Percentiles rank a stretch among this genome's conserved stretches.
These are phyloP conservation scores for Pleomassaria siparia DNA, from an alignment of 2,329 filamentous ascomycete species.

Conservation along the genomic window DNA sequence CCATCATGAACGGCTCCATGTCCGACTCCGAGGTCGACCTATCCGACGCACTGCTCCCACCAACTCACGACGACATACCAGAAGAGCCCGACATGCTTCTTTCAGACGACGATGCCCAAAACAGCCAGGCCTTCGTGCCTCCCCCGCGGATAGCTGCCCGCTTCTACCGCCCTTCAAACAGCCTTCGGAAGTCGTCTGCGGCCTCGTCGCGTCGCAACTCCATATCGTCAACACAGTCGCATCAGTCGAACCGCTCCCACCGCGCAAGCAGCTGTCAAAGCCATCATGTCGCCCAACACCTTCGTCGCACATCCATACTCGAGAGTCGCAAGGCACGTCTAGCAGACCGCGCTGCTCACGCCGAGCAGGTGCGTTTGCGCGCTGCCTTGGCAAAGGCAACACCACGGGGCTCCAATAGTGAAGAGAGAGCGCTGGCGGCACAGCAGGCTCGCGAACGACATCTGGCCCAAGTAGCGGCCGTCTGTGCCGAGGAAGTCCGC, in stretches of 20 bases:
- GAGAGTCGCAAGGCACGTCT: slow-evolving; percentile 78
- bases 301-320: slow-evolving; percentile 77
- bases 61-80: slow-evolving; percentile 43
- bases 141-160: slow-evolving; percentile 77
- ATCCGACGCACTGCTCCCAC: slow-evolving; percentile 28
- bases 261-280: slow-evolving; percentile 62
- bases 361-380: slow-evolving; percentile 77
- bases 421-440: slow-evolving; percentile 76
- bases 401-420: slow-evolving; percentile 66
- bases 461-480: slow-evolving; percentile 76
- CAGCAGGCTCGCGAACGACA: slow-evolving; percentile 78
- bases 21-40: slow-evolving; percentile 38
- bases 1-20: slow-evolving; percentile 28
- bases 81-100: slow-evolving; percentile 45
- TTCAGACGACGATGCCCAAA: slow-evolving; percentile 44
- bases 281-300: slow-evolving; percentile 75
- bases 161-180: slow-evolving; percentile 68
- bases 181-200: slow-evolving; percentile 72
- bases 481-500: slow-evolving; percentile 80
- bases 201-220: slow-evolving; percentile 79
- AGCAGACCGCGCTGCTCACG: slow-evolving; percentile 78
- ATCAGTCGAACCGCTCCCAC: slow-evolving; percentile 63
- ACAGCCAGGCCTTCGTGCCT: slow-evolving; percentile 57
- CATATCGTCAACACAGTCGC: slow-evolving; percentile 73
- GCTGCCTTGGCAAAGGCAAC: slow-evolving; percentile 74